These are phyloP conservation scores for Nigrospora oryzae DNA, from an alignment of 2,329 filamentous ascomycete genomes.

Conservation along the genomic window DNA sequence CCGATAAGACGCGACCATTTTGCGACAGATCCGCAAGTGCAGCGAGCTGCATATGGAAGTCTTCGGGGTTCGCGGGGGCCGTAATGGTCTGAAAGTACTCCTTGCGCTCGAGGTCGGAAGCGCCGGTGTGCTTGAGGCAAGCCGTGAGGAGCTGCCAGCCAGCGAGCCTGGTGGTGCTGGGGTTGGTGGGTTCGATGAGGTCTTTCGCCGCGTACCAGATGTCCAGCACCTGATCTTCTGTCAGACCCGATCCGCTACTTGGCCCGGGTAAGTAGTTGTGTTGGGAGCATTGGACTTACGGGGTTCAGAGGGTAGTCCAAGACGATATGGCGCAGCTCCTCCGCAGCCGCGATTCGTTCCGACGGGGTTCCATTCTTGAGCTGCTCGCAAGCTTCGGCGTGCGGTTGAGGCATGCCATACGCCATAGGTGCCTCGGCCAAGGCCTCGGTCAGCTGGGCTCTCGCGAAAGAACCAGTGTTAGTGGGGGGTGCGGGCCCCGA, in stretches of 20 bases:
- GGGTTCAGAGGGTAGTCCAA: conserved; percentile 51
- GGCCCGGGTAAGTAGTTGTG: neutral
- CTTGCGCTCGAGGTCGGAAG: conserved; percentile 58
- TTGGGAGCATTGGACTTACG: conserved; percentile 11
- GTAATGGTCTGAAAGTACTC: conserved; percentile 58
- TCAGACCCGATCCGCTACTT: too few relatives aligned
- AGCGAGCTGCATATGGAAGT: conserved; percentile 59
- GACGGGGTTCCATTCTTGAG: conserved; percentile 41
- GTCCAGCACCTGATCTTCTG: conserved; percentile 32
- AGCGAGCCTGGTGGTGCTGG: conserved; percentile 43
- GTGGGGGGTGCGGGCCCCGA: conserved; percentile 35
- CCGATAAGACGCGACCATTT: conserved; percentile 52
- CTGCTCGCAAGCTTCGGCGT: conserved; percentile 45
- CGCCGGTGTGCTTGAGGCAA: conserved; percentile 53
- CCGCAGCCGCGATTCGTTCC: conserved; percentile 50
- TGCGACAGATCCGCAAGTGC: conserved; percentile 54
- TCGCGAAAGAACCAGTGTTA: conserved; percentile 23
- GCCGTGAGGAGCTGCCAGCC: conserved; percentile 59
- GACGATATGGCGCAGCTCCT: conserved; percentile 46
- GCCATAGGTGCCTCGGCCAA: conserved; percentile 29
- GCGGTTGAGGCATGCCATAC: conserved; percentile 38
- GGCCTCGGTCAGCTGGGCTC: conserved; percentile 34
- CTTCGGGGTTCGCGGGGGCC: conserved; percentile 45
- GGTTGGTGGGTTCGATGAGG: conserved; percentile 49
- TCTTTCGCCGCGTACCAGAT: conserved; percentile 62